Conservation (phyloP, 2,329 filamentous ascomycete species). For the Didymella arachidicola region DNA sequence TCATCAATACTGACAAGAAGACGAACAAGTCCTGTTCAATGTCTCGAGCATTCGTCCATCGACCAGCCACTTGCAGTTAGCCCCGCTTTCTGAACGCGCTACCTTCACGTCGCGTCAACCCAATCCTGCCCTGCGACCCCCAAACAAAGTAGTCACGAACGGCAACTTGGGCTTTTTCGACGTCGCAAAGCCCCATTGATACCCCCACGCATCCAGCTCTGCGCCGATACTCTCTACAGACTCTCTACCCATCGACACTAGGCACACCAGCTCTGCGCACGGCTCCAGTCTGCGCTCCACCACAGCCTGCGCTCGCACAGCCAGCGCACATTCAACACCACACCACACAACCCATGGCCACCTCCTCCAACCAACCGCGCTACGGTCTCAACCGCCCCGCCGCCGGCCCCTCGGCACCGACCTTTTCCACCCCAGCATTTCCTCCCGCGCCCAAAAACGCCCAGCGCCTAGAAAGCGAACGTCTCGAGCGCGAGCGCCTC, state of each 20-base stretch:
- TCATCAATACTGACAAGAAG: neutral
- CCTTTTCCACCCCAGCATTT: constrained; percentile 49
- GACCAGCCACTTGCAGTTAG: constrained; percentile 19
- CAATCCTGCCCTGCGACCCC: constrained; percentile 20
- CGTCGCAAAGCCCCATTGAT: constrained; percentile 10
- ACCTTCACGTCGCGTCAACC: constrained; percentile 35
- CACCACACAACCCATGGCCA: constrained; percentile 56
- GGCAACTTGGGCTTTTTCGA: constrained; percentile 8
- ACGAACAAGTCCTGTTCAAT: neutral
- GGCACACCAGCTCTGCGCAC: neutral
- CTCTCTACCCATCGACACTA: neutral
- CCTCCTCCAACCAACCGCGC: constrained; percentile 62
- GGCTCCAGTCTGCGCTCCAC: neutral
- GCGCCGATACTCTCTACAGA: neutral
- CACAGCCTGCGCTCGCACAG: no score
- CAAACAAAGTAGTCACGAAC: constrained; percentile 24
- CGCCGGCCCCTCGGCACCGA: constrained; percentile 22
- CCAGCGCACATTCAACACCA: constrained; percentile 22
- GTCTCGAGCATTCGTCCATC: neutral
- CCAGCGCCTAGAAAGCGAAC: constrained; percentile 51
- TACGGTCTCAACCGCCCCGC: constrained; percentile 57
- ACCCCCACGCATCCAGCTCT: neutral
- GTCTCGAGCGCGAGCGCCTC: constrained; percentile 53
- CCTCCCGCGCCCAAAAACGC: constrained; percentile 53
- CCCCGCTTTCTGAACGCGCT: constrained; percentile 27